These are phyloP conservation scores for Sclerotinia minor DNA, from an alignment of 2,329 filamentous ascomycete genomes.

Conservation along the genomic window DNA sequence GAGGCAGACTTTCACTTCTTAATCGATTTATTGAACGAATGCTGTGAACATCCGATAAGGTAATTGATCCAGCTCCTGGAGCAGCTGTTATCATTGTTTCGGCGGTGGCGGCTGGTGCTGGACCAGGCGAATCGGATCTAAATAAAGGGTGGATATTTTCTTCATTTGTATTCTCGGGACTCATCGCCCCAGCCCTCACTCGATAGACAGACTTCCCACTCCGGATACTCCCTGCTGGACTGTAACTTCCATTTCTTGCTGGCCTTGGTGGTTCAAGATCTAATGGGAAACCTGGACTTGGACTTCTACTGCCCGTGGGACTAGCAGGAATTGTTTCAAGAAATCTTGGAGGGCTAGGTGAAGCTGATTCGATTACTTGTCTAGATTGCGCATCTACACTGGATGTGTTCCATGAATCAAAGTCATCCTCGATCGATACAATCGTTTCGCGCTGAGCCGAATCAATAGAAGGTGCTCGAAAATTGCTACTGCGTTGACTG, in stretches of 20 bases:
- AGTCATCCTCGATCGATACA: conserved; percentile 55
- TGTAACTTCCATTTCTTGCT: conserved; percentile 39
- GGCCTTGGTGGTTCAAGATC: conserved; percentile 54
- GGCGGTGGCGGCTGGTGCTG: conserved; percentile 64
- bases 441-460: conserved; percentile 42
- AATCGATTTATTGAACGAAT: conserved; percentile 54
- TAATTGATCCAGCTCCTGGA: conserved; percentile 63
- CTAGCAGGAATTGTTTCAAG: conserved; percentile 72
- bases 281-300: conserved; percentile 61
- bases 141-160: conserved; percentile 77
- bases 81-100: conserved; percentile 72
- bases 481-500: conserved; percentile 37
- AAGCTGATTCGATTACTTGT: conserved; percentile 53
- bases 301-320: conserved; percentile 62
- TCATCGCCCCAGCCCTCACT: conserved; percentile 27
- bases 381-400: conserved; percentile 62
- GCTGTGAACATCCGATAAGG: conserved; percentile 54
- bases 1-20: conserved; percentile 57
- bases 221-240: conserved; percentile 36
- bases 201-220: conserved; percentile 26
- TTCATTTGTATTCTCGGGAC: conserved; percentile 50
- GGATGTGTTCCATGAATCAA: conserved; percentile 76
- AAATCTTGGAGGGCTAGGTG: conserved; percentile 45
- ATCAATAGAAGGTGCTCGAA: conserved; percentile 51
- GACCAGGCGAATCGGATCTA: conserved; percentile 67